Conservation (phyloP, 2,329 filamentous ascomycete genomes). For the Allantophomopsis lycopodina region DNA sequence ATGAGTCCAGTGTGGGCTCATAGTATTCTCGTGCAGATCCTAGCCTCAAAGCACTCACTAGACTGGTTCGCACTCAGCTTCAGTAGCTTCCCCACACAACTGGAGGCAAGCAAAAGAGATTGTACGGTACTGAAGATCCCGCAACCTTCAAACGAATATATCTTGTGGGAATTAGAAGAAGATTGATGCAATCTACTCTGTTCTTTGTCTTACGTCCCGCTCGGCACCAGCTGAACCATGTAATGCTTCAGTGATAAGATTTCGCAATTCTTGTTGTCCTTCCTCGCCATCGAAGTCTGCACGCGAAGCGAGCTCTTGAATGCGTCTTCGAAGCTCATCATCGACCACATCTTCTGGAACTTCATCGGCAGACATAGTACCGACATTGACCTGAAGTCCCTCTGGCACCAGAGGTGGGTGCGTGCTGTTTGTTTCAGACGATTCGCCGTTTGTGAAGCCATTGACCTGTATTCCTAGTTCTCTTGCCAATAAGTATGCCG, state of each 20-base stretch:
- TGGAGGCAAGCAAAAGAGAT: slow-evolving; percentile 31
- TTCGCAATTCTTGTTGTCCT: slow-evolving; percentile 66
- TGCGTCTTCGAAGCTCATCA: slow-evolving; percentile 69
- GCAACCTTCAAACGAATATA: slow-evolving; percentile 33
- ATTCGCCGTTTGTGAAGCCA: slow-evolving; percentile 14
- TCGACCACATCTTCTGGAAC: slow-evolving; percentile 55
- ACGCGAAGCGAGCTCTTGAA: slow-evolving; percentile 75
- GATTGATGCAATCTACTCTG: slow-evolving; percentile 24
- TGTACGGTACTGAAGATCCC: slow-evolving; percentile 39
- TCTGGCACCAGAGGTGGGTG: slow-evolving; percentile 54
- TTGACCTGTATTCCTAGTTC: slow-evolving; percentile 16
- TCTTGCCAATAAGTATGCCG: slow-evolving; percentile 46
- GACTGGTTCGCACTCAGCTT: slow-evolving; percentile 42
- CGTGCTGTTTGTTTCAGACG: slow-evolving; percentile 6
- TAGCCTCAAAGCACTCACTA: slow-evolving; percentile 29
- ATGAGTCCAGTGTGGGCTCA: slow-evolving; percentile 38
- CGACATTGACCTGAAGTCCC: slow-evolving; percentile 66
- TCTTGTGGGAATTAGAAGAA: slow-evolving; percentile 41
- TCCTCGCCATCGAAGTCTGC: slow-evolving; percentile 73
- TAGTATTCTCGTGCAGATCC: slow-evolving; percentile 26
- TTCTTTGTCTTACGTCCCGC: slow-evolving; percentile 49
- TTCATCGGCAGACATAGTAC: slow-evolving; percentile 55
- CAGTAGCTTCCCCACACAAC: slow-evolving; percentile 32
- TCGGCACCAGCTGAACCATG: slow-evolving; percentile 51
- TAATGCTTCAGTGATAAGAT: slow-evolving; percentile 70